Conservation (phyloP, 768 basidiomycete species). For the Mycena epipterygia region DNA sequence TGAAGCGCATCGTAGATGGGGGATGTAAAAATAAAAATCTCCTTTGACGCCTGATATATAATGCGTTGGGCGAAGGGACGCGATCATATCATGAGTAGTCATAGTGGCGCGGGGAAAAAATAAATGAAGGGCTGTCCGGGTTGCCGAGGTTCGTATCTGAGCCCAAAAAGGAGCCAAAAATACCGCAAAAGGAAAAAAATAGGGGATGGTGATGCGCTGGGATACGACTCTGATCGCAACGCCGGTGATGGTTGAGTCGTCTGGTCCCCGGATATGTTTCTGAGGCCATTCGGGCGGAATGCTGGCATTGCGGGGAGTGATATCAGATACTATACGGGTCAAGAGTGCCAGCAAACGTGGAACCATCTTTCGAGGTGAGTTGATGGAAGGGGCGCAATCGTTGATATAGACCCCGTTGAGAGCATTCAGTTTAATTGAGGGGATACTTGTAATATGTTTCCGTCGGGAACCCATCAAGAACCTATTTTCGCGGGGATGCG, state of each 20-base stretch:
- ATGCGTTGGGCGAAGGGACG: background rate
- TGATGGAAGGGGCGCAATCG: too few relatives aligned
- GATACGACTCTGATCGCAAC: constrained; percentile 7
- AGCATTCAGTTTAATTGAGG: too few relatives aligned
- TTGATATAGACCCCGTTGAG: too few relatives aligned
- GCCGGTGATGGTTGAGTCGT: background rate
- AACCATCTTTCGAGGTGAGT: background rate
- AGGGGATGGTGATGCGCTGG: background rate
- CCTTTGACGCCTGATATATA: background rate
- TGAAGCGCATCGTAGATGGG: constrained; percentile 13
- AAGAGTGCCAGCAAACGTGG: background rate
- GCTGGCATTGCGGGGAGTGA: background rate
- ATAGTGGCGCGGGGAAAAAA: background rate
- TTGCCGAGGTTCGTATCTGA: constrained; percentile 1
- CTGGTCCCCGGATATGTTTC: background rate
- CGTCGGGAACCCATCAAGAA: too few relatives aligned
- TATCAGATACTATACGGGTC: background rate
- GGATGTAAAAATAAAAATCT: background rate
- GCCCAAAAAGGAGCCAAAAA: background rate
- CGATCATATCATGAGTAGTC: constrained; percentile 7
- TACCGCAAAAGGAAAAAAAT: background rate
- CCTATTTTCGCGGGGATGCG: too few relatives aligned
- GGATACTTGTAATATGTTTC: too few relatives aligned
- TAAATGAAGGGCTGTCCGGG: background rate
- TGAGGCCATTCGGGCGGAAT: background rate